Conservation (phyloP, 208 protist genomes). For the Wallacemonas sp. region DNA sequence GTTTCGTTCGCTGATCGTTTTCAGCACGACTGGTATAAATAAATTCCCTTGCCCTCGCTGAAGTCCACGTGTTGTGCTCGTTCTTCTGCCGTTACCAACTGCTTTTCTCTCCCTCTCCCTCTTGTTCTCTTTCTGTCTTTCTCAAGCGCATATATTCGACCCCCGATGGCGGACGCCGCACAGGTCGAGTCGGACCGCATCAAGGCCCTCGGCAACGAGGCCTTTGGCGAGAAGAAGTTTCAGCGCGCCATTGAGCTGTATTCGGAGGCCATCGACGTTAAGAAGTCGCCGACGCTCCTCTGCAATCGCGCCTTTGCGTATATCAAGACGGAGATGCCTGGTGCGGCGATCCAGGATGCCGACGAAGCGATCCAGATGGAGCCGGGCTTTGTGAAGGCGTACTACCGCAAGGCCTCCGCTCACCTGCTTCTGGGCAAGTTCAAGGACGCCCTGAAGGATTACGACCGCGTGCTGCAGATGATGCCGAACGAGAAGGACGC, state of each 20-base stretch:
- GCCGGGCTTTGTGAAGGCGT: conserved; percentile 95
- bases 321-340: conserved; percentile 91
- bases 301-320: conserved; percentile 96
- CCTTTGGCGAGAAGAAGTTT: conserved; percentile 89
- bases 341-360: conserved; percentile 93
- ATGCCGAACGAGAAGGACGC: conserved; percentile 92
- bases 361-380: conserved; percentile 92
- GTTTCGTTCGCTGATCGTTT: too few species aligned
- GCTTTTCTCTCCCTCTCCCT: not conserved
- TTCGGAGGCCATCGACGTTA: conserved; percentile 84
- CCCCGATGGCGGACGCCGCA: conserved; percentile 1
- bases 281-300: conserved; percentile 81
- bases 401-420: conserved; percentile 96
- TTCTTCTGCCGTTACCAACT: not conserved
- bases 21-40: too few species aligned
- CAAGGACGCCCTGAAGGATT: conserved; percentile 95
- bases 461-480: conserved; percentile 88
- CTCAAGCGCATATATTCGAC: not conserved
- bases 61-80: not conserved
- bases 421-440: conserved; percentile 94
- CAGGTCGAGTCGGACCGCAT: conserved; percentile 50
- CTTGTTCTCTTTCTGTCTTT: not conserved
- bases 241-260: conserved; percentile 92
- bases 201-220: conserved; percentile 83
- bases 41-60: not conserved